phyloP scores from a whole-genome alignment of 768 basidiomycete genomes.

The Lentinula detonsa region DNA sequence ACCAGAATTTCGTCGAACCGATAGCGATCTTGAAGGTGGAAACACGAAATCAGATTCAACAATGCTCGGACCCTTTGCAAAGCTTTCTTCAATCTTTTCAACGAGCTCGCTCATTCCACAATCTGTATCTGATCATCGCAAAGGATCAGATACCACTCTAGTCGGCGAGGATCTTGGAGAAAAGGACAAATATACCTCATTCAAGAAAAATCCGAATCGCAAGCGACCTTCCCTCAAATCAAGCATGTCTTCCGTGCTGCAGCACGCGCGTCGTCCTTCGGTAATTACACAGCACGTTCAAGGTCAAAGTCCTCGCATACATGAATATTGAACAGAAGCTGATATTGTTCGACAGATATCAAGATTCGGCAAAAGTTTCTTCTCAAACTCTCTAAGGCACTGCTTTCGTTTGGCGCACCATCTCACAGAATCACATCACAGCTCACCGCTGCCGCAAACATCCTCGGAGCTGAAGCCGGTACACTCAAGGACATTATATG shows the following conservation, averaged over 20 bases:
- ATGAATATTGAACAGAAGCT: background rate
- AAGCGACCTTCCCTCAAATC: background rate
- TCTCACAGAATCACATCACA: constrained; percentile 92
- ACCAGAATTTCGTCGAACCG: background rate
- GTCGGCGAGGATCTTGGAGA: background rate
- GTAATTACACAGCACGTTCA: constrained; percentile 38
- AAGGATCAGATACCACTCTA: background rate
- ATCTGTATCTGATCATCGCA: background rate
- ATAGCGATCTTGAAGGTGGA: constrained; percentile 6
- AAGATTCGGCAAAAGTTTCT: constrained; percentile 64
- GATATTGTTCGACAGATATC: constrained; percentile 28
- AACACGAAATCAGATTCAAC: background rate
- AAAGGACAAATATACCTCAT: constrained; percentile 4
- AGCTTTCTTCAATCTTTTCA: background rate
- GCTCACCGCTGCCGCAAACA: constrained; percentile 69
- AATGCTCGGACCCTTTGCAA: background rate
- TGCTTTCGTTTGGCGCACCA: constrained; percentile 91
- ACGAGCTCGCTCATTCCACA: background rate
- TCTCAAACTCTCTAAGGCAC: constrained; percentile 77
- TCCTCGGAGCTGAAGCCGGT: constrained; percentile 72
- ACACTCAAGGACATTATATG: constrained; percentile 2
- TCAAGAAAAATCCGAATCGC: background rate
- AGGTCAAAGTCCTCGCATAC: constrained; percentile 23
- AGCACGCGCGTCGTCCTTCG: constrained; percentile 25
- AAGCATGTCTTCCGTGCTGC: constrained; percentile 15